These are phyloP conservation scores for Fagopyrum esculentum DNA, from an alignment of 148 eudicot species.

Conservation along the genomic window DNA sequence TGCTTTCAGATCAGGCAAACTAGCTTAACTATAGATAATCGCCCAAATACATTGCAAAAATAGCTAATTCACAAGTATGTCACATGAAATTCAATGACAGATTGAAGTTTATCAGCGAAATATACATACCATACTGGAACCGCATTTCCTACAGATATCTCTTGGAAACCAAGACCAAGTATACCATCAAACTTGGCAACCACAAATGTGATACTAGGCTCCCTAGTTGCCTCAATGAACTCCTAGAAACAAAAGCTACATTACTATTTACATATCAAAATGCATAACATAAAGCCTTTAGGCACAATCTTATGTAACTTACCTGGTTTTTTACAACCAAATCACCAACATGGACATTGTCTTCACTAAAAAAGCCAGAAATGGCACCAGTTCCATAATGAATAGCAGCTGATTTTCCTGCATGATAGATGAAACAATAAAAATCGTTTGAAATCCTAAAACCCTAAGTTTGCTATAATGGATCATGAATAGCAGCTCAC, in stretches of 20 bases:
- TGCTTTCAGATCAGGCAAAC: not conserved
- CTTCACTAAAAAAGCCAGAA: conserved; percentile 70
- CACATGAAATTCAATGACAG: not conserved
- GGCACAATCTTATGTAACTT: not conserved
- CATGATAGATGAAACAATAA: not conserved
- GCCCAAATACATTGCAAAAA: not conserved
- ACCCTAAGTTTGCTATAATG: not conserved
- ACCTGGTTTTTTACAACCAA: conserved; percentile 65
- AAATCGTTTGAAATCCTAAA: not conserved
- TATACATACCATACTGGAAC: conserved; percentile 81
- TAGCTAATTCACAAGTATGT: not conserved
- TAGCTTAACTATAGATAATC: not conserved
- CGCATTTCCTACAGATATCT: conserved; percentile 76
- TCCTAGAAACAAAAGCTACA: conserved; percentile 24
- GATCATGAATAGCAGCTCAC: conserved; percentile 22
- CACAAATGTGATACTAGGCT: conserved; percentile 77
- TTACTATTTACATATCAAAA: not conserved
- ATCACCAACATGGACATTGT: conserved; percentile 55
- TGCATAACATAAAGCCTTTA: not conserved
- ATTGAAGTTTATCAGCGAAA: not conserved
- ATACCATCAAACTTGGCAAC: conserved; percentile 93
- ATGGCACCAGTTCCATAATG: conserved; percentile 71
- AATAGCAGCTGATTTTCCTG: conserved; percentile 65
- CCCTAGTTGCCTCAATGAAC: conserved; percentile 91
- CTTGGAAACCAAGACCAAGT: conserved; percentile 84